Evolutionary conservation across 176 grass and related monocot genomes (phyloP).

Genomic region (Hordeum vulgare): MorexV3_pseudomolecules_assembly NC_058519.1:590659849-590660348

Average conservation of each 20-base stretch:
- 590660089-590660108: not conserved
- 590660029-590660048: not conserved
- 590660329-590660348: not conserved
- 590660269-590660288: constrained; percentile 44
- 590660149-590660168: constrained; percentile 58
- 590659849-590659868: too few relatives aligned
- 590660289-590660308: constrained; percentile 32
- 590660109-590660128: constrained; percentile 39
- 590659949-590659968: too few relatives aligned
- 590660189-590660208: not conserved
- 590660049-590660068: constrained; percentile 27
- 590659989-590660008: not conserved
- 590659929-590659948: too few relatives aligned
- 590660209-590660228: constrained; percentile 13
- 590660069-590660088: constrained; percentile 15
- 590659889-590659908: too few relatives aligned
- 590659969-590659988: too few relatives aligned
- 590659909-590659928: too few relatives aligned
- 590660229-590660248: constrained; percentile 9
- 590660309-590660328: constrained; percentile 35
- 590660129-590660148: constrained; percentile 52
- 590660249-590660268: constrained; percentile 25
- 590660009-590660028: not conserved
- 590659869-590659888: too few relatives aligned
- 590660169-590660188: not conserved